A percentile compares a stretch with the other conserved stretches of the same genome.
These are phyloP conservation scores for Yamadazyma buinensis DNA, from an alignment of 1,139 yeast genomes.

Conservation along the genomic window DNA sequence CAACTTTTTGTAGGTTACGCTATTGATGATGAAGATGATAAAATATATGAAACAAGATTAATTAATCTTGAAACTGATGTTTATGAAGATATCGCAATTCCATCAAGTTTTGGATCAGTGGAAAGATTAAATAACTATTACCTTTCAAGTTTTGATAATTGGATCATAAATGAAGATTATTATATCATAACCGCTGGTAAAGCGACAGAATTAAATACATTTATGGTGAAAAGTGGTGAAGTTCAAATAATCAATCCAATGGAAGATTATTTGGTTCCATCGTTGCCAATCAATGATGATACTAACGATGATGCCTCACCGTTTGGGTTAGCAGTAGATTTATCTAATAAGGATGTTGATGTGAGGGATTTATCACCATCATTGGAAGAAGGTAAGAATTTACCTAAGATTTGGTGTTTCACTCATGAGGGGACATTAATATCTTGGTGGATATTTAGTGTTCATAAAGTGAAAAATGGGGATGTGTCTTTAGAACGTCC, in stretches of 20 bases:
- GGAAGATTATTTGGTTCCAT: conserved; percentile 70
- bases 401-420: conserved; percentile 62
- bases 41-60: conserved; percentile 7
- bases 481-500: conserved; percentile 21
- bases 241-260: conserved; percentile 33
- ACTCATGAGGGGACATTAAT: conserved; percentile 60
- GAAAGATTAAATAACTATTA: conserved; percentile 51
- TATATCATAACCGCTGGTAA: conserved; percentile 54
- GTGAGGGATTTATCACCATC: conserved; percentile 56
- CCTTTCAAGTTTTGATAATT: conserved; percentile 33
- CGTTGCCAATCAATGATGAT: conserved; percentile 64
- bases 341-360: conserved; percentile 33
- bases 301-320: conserved; percentile 67
- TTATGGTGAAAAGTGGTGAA: conserved; percentile 21
- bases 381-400: conserved; percentile 47
- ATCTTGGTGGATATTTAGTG: conserved; percentile 64
- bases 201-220: conserved; percentile 54
- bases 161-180: conserved; percentile 33
- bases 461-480: conserved; percentile 37
- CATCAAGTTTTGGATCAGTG: conserved; percentile 57
- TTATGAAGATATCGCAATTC: conserved; percentile 41
- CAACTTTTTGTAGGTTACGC: conserved; percentile 14
- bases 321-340: conserved; percentile 63
- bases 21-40: conserved; percentile 10
- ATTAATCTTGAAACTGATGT: conserved; percentile 3